phyloP scores from a whole-genome alignment of 1,284 basidiomycete species.

The Ganoderma sinense region DNA sequence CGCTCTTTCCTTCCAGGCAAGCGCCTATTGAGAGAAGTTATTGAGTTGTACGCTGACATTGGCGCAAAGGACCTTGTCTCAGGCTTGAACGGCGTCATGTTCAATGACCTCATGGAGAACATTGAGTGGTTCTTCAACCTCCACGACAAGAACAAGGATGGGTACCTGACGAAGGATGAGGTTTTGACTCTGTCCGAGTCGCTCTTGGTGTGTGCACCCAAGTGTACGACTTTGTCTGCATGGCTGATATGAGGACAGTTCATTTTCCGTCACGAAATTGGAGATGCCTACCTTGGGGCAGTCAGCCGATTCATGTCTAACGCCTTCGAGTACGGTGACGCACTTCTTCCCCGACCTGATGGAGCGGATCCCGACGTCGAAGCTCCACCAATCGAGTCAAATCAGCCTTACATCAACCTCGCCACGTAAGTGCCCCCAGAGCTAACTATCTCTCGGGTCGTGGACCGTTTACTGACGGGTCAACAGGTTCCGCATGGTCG shows the following conservation, averaged over 20 bases:
- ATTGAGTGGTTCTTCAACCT: conserved; percentile 99
- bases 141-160: conserved; percentile 96
- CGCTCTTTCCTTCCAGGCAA: conserved; percentile 85
- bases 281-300: conserved; percentile 95
- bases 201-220: conserved; percentile 72
- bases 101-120: conserved; percentile 96
- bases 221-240: neutral
- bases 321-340: conserved; percentile 95
- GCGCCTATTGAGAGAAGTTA: conserved; percentile 20
- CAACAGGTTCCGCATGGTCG: conserved; percentile 93
- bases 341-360: conserved; percentile 67
- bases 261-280: conserved; percentile 97
- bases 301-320: conserved; percentile 97
- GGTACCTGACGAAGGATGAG: conserved; percentile 95
- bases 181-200: conserved; percentile 95
- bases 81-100: conserved; percentile 92
- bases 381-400: conserved; percentile 62
- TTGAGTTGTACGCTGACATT: neutral
- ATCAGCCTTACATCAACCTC: conserved; percentile 88
- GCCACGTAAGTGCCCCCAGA: conserved; percentile 63
- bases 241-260: conserved; percentile 59
- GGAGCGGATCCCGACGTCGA: conserved; percentile 52
- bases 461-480: neutral
- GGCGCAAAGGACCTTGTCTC: conserved; percentile 81
- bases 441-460: neutral